Percentiles rank a stretch among this genome's conserved stretches.
phyloP scores from a whole-genome alignment of 306 rosid species.

The Rosa multiflora region DNA sequence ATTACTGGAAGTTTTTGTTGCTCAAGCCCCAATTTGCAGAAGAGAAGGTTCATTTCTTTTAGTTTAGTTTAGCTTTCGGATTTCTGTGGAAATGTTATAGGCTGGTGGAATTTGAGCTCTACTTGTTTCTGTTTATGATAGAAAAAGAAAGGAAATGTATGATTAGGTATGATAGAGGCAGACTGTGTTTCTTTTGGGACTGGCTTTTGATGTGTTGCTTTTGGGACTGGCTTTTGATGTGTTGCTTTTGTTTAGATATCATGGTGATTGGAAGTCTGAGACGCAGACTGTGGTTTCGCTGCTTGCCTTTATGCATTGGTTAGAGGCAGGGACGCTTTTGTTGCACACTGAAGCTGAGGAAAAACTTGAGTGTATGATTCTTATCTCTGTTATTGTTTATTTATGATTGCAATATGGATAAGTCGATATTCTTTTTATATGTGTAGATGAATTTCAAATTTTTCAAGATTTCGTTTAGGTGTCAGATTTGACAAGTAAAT shows the following conservation, averaged over 20 bases:
- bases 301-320: slow-evolving; percentile 88
- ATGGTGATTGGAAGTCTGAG: slow-evolving; percentile 93
- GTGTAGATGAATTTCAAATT: background rate
- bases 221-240: slow-evolving; percentile 9
- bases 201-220: background rate
- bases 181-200: background rate
- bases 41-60: too few species aligned
- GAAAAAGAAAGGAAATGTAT: background rate
- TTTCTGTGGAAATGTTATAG: background rate
- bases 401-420: background rate
- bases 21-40: too few species aligned
- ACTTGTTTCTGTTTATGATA: background rate
- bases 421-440: background rate
- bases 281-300: slow-evolving; percentile 83
- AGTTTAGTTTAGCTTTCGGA: background rate
- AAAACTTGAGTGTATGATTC: slow-evolving; percentile 72
- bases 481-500: background rate
- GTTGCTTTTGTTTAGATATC: slow-evolving; percentile 51
- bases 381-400: background rate
- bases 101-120: background rate
- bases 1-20: too few species aligned
- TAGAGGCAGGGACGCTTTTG: slow-evolving; percentile 81
- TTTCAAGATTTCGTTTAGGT: background rate
- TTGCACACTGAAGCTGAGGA: slow-evolving; percentile 75
- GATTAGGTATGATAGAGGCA: background rate